Evolutionary conservation across 257 asterid species (phyloP).

Genomic region (Rhazya stricta): DNA sequence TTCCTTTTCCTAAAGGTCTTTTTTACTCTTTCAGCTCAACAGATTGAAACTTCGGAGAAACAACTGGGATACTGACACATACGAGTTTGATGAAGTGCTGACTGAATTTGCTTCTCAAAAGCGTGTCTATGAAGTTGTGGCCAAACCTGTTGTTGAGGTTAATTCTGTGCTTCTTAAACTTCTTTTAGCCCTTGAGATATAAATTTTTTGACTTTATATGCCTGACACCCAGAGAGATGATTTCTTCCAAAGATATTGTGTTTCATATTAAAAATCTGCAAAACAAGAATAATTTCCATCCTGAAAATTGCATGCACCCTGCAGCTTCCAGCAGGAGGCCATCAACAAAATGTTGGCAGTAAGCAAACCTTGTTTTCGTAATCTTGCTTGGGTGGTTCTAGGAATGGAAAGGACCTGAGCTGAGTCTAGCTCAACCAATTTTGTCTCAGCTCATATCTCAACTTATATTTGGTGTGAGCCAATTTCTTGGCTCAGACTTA

Average conservation of each 20-base stretch:
- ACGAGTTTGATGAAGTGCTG: slow-evolving; percentile 81
- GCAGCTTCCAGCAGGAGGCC: neutral
- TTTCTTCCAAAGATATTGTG: no score
- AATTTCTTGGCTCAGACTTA: no score
- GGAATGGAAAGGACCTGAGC: no score
- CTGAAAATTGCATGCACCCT: neutral
- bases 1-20: slow-evolving; percentile 8
- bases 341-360: neutral
- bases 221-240: neutral
- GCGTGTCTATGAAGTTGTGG: slow-evolving; percentile 91
- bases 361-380: neutral
- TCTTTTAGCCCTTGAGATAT: neutral
- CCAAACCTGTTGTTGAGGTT: slow-evolving; percentile 96
- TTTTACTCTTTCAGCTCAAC: slow-evolving; percentile 51
- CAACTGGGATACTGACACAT: slow-evolving; percentile 93
- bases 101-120: slow-evolving; percentile 83
- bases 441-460: no score
- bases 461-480: no score
- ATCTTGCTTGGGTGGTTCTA: neutral
- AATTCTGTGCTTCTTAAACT: slow-evolving; percentile 9
- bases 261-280: neutral
- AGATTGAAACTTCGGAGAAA: slow-evolving; percentile 74
- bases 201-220: neutral
- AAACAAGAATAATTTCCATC: neutral
- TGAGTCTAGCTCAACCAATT: no score